Evolutionary conservation across 2,329 filamentous ascomycete genomes (phyloP).

Genomic region (Pseudocercospora musae): DNA sequence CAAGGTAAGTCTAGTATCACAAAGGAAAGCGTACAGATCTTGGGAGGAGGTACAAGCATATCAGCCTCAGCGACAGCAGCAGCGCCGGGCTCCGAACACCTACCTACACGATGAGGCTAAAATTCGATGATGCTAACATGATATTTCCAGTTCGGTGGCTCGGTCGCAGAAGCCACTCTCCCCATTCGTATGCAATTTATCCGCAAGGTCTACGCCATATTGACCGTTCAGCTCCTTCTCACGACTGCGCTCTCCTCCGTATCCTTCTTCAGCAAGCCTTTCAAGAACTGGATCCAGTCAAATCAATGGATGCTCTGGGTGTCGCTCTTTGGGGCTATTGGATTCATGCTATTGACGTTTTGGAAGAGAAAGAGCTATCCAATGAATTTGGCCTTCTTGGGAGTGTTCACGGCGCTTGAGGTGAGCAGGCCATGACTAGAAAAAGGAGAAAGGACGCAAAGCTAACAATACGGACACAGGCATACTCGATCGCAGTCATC

Average conservation of each 20-base stretch:
- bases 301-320: slow-evolving; percentile 82
- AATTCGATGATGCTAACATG: background rate
- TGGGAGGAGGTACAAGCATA: background rate
- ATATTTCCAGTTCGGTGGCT: slow-evolving; percentile 72
- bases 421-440: background rate
- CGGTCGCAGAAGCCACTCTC: slow-evolving; percentile 86
- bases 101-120: background rate
- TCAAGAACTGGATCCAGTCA: slow-evolving; percentile 81
- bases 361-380: slow-evolving; percentile 70
- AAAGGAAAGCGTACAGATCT: background rate
- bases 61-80: background rate
- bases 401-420: slow-evolving; percentile 84
- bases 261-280: slow-evolving; percentile 77
- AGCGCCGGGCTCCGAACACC: background rate
- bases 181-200: slow-evolving; percentile 81
- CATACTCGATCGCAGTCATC: slow-evolving; percentile 88
- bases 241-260: slow-evolving; percentile 77
- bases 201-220: slow-evolving; percentile 89
- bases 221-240: slow-evolving; percentile 88
- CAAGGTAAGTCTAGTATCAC: slow-evolving; percentile 57
- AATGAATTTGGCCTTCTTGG: slow-evolving; percentile 88
- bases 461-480: slow-evolving; percentile 36
- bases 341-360: slow-evolving; percentile 81
- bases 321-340: slow-evolving; percentile 79
- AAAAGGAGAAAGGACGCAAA: background rate